A percentile compares a stretch with the other conserved stretches of the same genome.
These are phyloP conservation scores for Zygosaccharomyces pseudorouxii DNA, from an alignment of 805 yeast genomes.

Conservation along the genomic window DNA sequence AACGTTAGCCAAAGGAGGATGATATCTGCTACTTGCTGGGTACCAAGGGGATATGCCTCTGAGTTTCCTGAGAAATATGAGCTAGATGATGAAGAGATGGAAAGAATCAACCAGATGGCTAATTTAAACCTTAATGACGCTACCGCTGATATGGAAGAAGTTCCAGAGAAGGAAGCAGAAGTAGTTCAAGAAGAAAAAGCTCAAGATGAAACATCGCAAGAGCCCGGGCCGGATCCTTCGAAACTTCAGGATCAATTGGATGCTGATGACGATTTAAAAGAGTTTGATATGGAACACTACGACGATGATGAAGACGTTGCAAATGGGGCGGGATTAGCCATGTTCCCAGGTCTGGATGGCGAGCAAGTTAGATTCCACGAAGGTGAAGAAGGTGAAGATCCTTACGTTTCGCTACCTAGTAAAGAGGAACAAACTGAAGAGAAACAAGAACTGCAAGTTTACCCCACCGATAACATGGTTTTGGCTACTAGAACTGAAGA, in stretches of 20 bases:
- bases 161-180: conserved; percentile 33
- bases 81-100: conserved; percentile 88
- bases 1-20: conserved; percentile 37
- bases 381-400: conserved; percentile 40
- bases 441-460: conserved; percentile 75
- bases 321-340: conserved; percentile 56
- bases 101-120: conserved; percentile 80
- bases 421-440: conserved; percentile 65
- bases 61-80: conserved; percentile 90
- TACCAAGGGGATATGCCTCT: conserved; percentile 90
- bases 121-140: conserved; percentile 77
- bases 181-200: conserved; percentile 34
- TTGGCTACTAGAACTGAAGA: conserved; percentile 95
- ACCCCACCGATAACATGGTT: conserved; percentile 84
- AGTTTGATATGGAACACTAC: conserved; percentile 79
- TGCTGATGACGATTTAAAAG: conserved; percentile 79
- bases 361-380: conserved; percentile 55
- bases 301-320: conserved; percentile 60
- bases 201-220: conserved; percentile 18
- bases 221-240: conserved; percentile 6
- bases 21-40: conserved; percentile 94
- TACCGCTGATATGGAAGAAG: conserved; percentile 53
- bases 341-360: conserved; percentile 68
- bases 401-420: conserved; percentile 44
- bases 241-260: conserved; percentile 51